Evolutionary conservation across 306 rosid genomes (phyloP), one percentile per base, ranked within the genome.

Genomic region (Trichosanthes cucumerina): DNA sequence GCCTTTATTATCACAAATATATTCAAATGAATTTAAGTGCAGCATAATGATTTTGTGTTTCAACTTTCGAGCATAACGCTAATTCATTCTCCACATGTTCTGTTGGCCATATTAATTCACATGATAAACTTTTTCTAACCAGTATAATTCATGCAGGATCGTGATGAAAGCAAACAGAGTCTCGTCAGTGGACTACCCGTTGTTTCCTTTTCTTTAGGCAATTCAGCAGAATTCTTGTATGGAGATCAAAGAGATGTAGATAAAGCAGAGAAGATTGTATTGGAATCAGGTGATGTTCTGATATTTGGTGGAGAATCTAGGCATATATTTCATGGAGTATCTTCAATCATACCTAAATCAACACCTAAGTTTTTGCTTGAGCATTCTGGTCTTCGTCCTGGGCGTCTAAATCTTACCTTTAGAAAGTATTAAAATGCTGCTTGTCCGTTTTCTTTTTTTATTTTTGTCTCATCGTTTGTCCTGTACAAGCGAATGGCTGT

Each of bases 351-450:
- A 44, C 86, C 87, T 58, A 77, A 88, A 50, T 88, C 91, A 9
- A 92, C 95, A 2, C 98, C 95, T 5, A 2, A 70, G 11, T 31
- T 58, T 23, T 80, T 89, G 83, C 66, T 87, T 18, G 38, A 71
- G 53, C 87, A 82, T 69, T 71, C 90, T 3, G 2, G 71, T 9
- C 82, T 91, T 80, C 65, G 76, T 52, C 91, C 89, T 1, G 96
- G 96, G 28, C 89, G 89, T 66, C 87, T 90, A 1, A 93, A 93
- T 79, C 90, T 93, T 34, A 91, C 96, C 52, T 88, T 91, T 85
- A 84, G 96, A 85, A 76, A 88, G 71, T 84, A 57, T 56, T 89
- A 66, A 54, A 26, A 33, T 15, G 0, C 34, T n/a, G 31, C 16
- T n/a, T n/a, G 23, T 16, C 68, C 31, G 9, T 60, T 36, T 34